Evolutionary conservation across 768 basidiomycete genomes (phyloP), one percentile per base, ranked within the genome.

Genomic region (Serendipita indica): DNA sequence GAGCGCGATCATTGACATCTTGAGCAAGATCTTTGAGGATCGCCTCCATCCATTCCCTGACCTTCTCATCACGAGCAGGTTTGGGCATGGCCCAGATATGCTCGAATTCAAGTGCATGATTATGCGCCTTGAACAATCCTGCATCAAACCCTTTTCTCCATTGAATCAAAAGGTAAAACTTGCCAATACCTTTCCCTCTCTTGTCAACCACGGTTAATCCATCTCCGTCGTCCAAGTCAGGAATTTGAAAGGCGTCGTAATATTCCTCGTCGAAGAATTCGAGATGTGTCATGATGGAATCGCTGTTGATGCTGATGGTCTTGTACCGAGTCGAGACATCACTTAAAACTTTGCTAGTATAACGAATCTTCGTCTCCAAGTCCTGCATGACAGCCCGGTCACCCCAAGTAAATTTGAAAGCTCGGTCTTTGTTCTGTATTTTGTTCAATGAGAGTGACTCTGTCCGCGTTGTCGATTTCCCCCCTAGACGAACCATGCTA

Each of bases 401-500:
- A 0, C 28, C 41, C 10, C 49, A 16, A 10, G 16, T 54, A 30
- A 54, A 28, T 30, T 27, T 54, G 41, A n/a, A n/a, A 16, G 10
- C 25, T 33, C 10, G 25, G 7, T 4, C 16, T 4, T 28, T 20
- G 7, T 33, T 18, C 32, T 54, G 49, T 10, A 37, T n/a, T 0
- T 72, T 73, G 5, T 68, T 69, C 2, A 84, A 65, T 3, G 72
- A 64, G 25, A 84, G 67, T 0, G 70, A 67, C 37, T 74, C 75
- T 0, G 81, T 81, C 0, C 70, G 63, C 0, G 69, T 0, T 2
- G 76, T 79, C 0, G 76, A 75, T 61, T 83, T 83, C 7, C 83
- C 76, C 5, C 75, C 74, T 0, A 86, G 69, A 0, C 84, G 76
- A 32, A 84, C 77, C 57, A 86, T 77, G 30, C 67, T 71, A 0